Base-by-base conservation (phyloP, 1,284 basidiomycete genomes). In the Papiliotrema flavescens region DNA sequence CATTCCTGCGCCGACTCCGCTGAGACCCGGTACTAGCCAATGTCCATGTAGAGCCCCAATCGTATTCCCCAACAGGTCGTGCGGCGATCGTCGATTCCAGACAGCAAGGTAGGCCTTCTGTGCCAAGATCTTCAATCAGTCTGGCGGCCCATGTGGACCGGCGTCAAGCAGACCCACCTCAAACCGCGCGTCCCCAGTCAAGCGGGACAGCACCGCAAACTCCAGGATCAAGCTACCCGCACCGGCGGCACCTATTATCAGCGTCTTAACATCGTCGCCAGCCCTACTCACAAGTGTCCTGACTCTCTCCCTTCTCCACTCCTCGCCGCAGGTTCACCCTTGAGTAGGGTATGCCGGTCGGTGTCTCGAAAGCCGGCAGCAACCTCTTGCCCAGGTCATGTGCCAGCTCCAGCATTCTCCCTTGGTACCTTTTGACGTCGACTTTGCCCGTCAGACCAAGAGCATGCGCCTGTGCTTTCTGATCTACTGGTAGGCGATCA, bases 211-310 rank as follows among this genome's bases (percentile, higher is more conserved):
- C 7, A 89, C 87, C n/a, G 86, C 89, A 71, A 96, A 96, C 73
- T 97, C 93, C 23, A 97, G 79, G 43, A 96, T 85, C 46, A 97
- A 78, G 43, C 90, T 92, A 5, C 91, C 91, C 22, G 92, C 94
- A 39, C 91, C 93, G 43, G 93, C 91, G 37, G 89, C 86, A 73
- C 89, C 90, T 90, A 87, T 87, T 66, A 84, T 82, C 13, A 86
- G 83, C 37, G 91, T 80, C 69, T 35, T 90, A 78, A 87, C 89
- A 39, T 36, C 26, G 35, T 19, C 23, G 1, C 14, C 17, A 11
- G 28, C 28, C 6, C 19, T 41, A 44, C 70, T 63, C 51, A 67
- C 75, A 77, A 1, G 75, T 77, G 52, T 75, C 74, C 20, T 57
- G 40, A 36, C 56, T 69, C 58, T 77, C 75, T 2, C 66, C 62